phyloP scores from a whole-genome alignment of 306 rosid species.

The Sindora glabra region DNA sequence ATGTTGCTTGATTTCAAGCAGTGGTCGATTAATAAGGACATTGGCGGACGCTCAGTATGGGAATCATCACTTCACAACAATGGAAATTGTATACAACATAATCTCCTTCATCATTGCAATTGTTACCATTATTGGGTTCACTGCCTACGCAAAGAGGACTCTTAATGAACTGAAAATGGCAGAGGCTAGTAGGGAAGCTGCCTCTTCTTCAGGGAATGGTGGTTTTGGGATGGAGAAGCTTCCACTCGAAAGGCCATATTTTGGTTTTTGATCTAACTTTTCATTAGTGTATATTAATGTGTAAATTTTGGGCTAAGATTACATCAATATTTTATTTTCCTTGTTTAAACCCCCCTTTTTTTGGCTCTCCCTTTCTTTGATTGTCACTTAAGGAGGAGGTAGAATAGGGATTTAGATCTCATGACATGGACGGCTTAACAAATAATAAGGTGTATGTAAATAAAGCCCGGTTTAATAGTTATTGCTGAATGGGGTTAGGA shows the following conservation, averaged over 20 bases:
- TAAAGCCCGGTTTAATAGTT: no score
- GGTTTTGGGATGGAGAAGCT: conserved; percentile 56
- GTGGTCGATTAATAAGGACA: conserved; percentile 83
- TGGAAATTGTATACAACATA: conserved; percentile 80
- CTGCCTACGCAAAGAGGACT: conserved; percentile 76
- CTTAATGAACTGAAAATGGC: conserved; percentile 51
- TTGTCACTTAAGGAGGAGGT: no score
- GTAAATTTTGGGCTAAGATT: conserved; percentile 23
- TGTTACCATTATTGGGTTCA: conserved; percentile 71
- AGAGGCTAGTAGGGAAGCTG: conserved; percentile 40
- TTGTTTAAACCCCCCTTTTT: no score
- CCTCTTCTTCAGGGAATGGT: conserved; percentile 26
- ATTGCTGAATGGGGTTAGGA: no score
- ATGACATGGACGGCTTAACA: no score
- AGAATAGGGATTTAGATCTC: no score
- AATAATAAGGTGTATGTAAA: no score
- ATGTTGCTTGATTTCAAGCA: conserved; percentile 25
- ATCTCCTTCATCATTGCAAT: conserved; percentile 71
- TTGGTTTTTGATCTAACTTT: not conserved
- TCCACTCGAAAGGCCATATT: conserved; percentile 42
- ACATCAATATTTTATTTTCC: not conserved
- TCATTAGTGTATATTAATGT: conserved; percentile 18
- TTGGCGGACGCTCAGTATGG: conserved; percentile 73
- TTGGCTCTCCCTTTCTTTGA: not conserved
- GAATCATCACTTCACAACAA: conserved; percentile 66